Base-by-base conservation (phyloP, 805 yeast genomes). In the Saccharomycopsis fibuligera region DNA sequence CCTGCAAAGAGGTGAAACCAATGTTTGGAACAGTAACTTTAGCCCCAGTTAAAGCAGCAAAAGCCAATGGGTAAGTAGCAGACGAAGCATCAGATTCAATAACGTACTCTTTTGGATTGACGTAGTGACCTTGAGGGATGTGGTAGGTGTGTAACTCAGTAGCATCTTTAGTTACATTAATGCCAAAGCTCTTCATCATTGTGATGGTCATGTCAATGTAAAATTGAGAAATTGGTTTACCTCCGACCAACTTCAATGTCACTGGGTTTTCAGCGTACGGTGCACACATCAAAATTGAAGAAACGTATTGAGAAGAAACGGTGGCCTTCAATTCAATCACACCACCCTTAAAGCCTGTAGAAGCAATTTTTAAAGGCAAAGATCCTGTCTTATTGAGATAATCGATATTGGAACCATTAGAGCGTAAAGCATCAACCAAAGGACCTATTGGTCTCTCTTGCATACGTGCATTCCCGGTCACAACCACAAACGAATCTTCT, bases 371-470 rank as follows among this genome's bases (percentile, higher is more conserved):
- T 59, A 93, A 70, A 2, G 99, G 99, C 50, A 93, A 70, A 5
- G 95, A 86, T n/a, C 96, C 97, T 53, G 75, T 71, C 24, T 67
- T 70, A 57, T 86, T 87, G 55, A 81, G 64, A 61, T 87, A 93
- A 35, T 78, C 80, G 43, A 93, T 76, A 10, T 68, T 61, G 2
- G 89, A 78, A 35, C 98, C 98, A 58, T 90, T 91, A 8, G 76
- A 66, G 48, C 83, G 74, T 56, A 93, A 72, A 3, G 99, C 96
- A 58, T 89, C 96, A 10, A 93, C 96, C 49, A 93, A 74, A 2
- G 98, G 96, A 29, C 96, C 98, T 58, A 88, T 87, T 17, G 99
- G 99, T 59, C 99, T 76, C 65, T 90, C 95, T 66, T 90, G 95
- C 99, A 93, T 93, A 66, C 99, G 79, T 44, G 86, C 83, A 66